phyloP scores from a whole-genome alignment of 495 filamentous ascomycete species.

The Tuber microsphaerosporum region DNA sequence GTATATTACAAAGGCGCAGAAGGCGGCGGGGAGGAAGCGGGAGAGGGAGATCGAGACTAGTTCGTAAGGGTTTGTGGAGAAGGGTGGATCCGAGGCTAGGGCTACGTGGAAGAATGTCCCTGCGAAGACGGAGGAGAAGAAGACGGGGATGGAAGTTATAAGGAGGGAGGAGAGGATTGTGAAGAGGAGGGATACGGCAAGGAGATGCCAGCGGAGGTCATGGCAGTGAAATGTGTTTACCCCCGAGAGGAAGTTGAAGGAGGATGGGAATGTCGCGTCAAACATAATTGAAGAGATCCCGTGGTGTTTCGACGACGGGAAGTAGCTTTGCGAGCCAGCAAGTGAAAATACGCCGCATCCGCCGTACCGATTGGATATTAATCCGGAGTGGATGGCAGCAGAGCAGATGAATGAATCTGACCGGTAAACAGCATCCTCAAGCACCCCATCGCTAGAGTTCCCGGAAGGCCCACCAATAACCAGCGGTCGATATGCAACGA shows the following conservation, averaged over 20 bases:
- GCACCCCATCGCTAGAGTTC: slow-evolving; percentile 32
- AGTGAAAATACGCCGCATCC: slow-evolving; percentile 70
- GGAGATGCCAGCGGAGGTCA: slow-evolving; percentile 66
- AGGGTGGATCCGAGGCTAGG: slow-evolving; percentile 68
- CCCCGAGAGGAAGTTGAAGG: slow-evolving; percentile 55
- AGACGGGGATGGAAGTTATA: slow-evolving; percentile 58
- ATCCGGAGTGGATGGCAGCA: slow-evolving; percentile 69
- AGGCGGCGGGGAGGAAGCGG: slow-evolving; percentile 68
- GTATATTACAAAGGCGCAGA: slow-evolving; percentile 68
- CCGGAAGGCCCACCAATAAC: slow-evolving; percentile 66
- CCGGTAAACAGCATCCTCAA: slow-evolving; percentile 55
- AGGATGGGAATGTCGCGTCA: slow-evolving; percentile 68
- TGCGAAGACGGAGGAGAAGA: slow-evolving; percentile 66
- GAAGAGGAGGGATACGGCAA: slow-evolving; percentile 65
- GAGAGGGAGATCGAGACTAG: slow-evolving; percentile 65
- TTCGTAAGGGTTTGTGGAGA: slow-evolving; percentile 46
- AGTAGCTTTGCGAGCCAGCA: slow-evolving; percentile 60
- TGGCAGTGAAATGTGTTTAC: slow-evolving; percentile 48
- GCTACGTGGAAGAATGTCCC: slow-evolving; percentile 73
- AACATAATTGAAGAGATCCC: slow-evolving; percentile 64
- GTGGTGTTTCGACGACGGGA: slow-evolving; percentile 52
- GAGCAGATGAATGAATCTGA: slow-evolving; percentile 79
- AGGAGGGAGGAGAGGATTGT: slow-evolving; percentile 61
- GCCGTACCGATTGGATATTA: slow-evolving; percentile 59
- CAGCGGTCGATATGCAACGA: slow-evolving; percentile 61